Conservation (phyloP, 2,329 filamentous ascomycete genomes). For the Nothophaeocryptopus gaeumannii region DNA sequence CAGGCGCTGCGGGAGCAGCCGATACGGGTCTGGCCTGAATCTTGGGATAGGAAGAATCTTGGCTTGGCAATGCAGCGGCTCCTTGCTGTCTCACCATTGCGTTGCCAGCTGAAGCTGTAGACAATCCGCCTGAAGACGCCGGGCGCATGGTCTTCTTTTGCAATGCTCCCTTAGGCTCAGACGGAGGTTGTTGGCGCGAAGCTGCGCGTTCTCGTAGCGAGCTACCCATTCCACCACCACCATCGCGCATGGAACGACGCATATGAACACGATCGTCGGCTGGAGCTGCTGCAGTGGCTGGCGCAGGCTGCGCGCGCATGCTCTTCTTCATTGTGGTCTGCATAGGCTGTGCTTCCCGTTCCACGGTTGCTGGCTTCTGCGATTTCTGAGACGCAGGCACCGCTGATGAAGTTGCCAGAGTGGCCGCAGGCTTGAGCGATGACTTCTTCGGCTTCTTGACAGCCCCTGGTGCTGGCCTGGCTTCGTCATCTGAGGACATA, state of each 20-base stretch:
- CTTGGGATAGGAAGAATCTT: slow-evolving; percentile 13
- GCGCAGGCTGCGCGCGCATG: slow-evolving; percentile 30
- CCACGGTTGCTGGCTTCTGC: slow-evolving; percentile 14
- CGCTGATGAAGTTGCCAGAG: slow-evolving; percentile 3
- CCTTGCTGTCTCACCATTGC: slow-evolving; percentile 6
- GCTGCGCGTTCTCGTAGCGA: slow-evolving; percentile 28
- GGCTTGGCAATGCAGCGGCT: neutral
- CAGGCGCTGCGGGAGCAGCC: slow-evolving; percentile 8
- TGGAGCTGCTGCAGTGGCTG: slow-evolving; percentile 17
- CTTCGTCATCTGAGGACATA: slow-evolving; percentile 31
- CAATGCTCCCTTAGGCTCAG: slow-evolving; percentile 10
- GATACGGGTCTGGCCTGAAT: slow-evolving; percentile 5
- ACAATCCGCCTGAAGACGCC: slow-evolving; percentile 15
- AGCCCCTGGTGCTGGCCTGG: slow-evolving; percentile 15
- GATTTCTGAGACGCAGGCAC: slow-evolving; percentile 7
- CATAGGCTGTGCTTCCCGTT: slow-evolving; percentile 33
- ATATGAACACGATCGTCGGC: slow-evolving; percentile 31
- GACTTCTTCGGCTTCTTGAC: slow-evolving; percentile 45
- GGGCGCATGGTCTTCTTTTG: slow-evolving; percentile 23
- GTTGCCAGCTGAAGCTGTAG: slow-evolving; percentile 24
- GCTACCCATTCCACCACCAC: slow-evolving; percentile 32
- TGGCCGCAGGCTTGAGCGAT: slow-evolving; percentile 24
- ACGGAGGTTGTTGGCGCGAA: slow-evolving; percentile 20
- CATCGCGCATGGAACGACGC: slow-evolving; percentile 39
- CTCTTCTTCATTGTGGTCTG: slow-evolving; percentile 44